Base-by-base conservation (phyloP, 108 stramenopile genomes). In the Stephanodiscus minutulus region DNA sequence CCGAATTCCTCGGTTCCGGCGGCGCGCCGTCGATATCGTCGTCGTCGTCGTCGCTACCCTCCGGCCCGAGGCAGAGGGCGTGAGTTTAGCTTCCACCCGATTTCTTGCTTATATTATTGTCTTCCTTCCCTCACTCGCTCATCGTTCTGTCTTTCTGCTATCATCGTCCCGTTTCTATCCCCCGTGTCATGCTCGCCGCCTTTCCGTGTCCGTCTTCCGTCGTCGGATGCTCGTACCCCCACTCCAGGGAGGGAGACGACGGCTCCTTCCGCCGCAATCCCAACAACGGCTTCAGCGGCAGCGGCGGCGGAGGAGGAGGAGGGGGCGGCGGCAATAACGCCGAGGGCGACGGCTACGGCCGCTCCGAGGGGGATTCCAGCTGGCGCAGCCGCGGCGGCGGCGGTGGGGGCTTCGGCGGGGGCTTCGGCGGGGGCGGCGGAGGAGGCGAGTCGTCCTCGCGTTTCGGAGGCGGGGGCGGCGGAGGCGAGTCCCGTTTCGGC, bases 181-280 rank as follows among this genome's bases (percentile, higher is more conserved):
- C n/a, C n/a, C n/a, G n/a, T n/a, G n/a, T n/a, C n/a, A n/a, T n/a
- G n/a, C n/a, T n/a, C n/a, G n/a, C n/a, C n/a, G n/a, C n/a, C n/a
- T n/a, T n/a, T n/a, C n/a, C n/a, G n/a, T n/a, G n/a, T n/a, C n/a
- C n/a, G n/a, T n/a, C n/a, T n/a, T n/a, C n/a, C n/a, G n/a, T n/a
- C n/a, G n/a, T n/a, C n/a, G n/a, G n/a, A n/a, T n/a, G n/a, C n/a
- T n/a, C n/a, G n/a, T n/a, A n/a, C 15, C n/a, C 12, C 12, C 43
- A 27, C 35, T 15, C 48, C 18, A 88, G 85, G 57, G 79, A 84
- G 27, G 88, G 86, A 61, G 88, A 89, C 61, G 88, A 85, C 64
- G 88, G 86, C 1, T 72, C 86, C n/a, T 87, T 89, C 74, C 81
- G 75, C 39, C 86, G 85, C 52, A 59, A 44, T 15, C 28, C 74